Conservation (phyloP, 768 basidiomycete genomes). For the Tricholomella constricta region DNA sequence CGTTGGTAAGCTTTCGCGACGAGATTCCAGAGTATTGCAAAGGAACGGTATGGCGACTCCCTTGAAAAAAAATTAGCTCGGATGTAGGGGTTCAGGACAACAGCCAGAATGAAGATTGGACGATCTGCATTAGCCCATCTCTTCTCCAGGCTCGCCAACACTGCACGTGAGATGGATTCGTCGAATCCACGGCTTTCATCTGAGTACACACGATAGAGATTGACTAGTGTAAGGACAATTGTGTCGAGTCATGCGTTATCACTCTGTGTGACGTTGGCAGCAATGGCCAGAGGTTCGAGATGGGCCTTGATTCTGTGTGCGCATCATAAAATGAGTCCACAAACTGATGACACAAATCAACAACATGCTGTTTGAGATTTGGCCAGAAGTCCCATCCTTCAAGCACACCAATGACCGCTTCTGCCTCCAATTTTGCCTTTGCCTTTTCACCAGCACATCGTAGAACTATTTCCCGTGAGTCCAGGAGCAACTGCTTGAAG, state of each 20-base stretch:
- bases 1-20: constrained; percentile 10
- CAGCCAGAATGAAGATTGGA: constrained; percentile 25
- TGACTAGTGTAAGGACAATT: constrained; percentile 22
- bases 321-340: not conserved
- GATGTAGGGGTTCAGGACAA: constrained; percentile 30
- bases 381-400: constrained; percentile 14
- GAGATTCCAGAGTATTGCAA: constrained; percentile 8
- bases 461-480: constrained; percentile 4
- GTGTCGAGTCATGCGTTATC: constrained; percentile 22
- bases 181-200: constrained; percentile 4
- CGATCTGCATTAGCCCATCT: constrained; percentile 26
- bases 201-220: constrained; percentile 22
- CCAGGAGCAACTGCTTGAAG: constrained; percentile 1
- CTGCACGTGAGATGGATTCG: not conserved
- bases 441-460: constrained; percentile 4
- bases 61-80: constrained; percentile 13
- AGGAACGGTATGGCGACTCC: not conserved
- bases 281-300: constrained; percentile 31
- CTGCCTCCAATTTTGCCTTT: constrained; percentile 6
- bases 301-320: constrained; percentile 20
- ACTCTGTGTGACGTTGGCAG: constrained; percentile 26
- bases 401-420: constrained; percentile 1
- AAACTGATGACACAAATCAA: not conserved
- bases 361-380: constrained; percentile 8
- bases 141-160: constrained; percentile 24